These are phyloP conservation scores for Eimeria falciformis DNA, from an alignment of 169 alveolate genomes.

Conservation along the genomic window DNA sequence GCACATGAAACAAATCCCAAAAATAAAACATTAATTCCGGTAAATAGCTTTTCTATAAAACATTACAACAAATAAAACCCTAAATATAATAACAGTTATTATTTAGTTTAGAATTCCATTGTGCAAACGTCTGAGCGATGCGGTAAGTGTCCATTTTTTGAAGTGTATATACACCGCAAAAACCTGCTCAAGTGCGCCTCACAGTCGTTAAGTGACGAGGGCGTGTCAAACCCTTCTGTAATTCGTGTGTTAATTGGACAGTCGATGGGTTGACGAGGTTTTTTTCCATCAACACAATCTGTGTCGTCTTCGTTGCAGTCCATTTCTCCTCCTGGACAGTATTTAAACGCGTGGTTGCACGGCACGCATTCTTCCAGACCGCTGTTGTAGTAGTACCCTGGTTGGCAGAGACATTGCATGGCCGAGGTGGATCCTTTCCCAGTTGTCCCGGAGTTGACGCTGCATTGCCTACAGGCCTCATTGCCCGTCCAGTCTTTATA, in stretches of 20 bases:
- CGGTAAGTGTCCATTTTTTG: no score
- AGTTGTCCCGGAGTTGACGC: constrained; percentile 85
- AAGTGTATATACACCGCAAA: constrained; percentile 1
- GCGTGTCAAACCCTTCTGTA: constrained; percentile 88
- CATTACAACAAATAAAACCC: neutral
- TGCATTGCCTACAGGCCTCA: constrained; percentile 85
- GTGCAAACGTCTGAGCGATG: no score
- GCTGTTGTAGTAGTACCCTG: constrained; percentile 86
- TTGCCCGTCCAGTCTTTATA: constrained; percentile 85
- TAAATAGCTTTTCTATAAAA: neutral
- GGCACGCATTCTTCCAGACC: constrained; percentile 81
- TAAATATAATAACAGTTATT: no score
- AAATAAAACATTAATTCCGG: neutral
- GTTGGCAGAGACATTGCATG: constrained; percentile 86
- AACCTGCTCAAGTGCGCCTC: neutral
- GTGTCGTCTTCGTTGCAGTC: constrained; percentile 56
- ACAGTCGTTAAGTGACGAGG: constrained; percentile 86
- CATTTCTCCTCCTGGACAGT: constrained; percentile 89
- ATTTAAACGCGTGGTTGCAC: constrained; percentile 82
- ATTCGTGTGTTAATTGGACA: constrained; percentile 87
- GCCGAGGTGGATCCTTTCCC: constrained; percentile 85
- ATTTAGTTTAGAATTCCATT: no score
- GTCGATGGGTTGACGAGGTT: constrained; percentile 78
- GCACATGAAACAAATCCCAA: neutral
- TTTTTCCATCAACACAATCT: constrained; percentile 64